phyloP scores from a whole-genome alignment of 2,329 filamentous ascomycete genomes.

The Cladosporium oxysporum region DNA sequence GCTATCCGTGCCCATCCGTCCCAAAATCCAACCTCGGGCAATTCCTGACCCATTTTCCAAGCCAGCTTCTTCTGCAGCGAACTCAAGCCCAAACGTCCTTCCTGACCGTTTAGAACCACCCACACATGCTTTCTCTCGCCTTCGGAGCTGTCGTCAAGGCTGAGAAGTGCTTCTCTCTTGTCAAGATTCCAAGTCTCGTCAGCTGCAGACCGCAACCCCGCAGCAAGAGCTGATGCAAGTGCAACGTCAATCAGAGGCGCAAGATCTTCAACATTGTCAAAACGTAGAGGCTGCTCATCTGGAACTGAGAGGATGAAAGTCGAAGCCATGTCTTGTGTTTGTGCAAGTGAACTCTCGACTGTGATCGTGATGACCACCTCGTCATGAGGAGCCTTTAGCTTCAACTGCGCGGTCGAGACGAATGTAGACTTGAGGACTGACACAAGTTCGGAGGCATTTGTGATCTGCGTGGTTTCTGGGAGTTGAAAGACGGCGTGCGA shows the following conservation, averaged over 20 bases:
- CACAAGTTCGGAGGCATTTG: conserved; percentile 24
- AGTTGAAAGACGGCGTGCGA: conserved; percentile 23
- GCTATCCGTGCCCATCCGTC: conserved; percentile 17
- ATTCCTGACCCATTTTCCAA: conserved; percentile 18
- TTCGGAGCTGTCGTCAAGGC: conserved; percentile 16
- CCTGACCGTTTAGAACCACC: conserved; percentile 20
- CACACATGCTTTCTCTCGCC: conserved; percentile 20
- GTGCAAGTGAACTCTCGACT: conserved; percentile 32
- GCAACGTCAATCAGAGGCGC: conserved; percentile 19
- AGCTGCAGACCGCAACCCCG: conserved; percentile 14
- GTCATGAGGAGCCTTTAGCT: conserved; percentile 1
- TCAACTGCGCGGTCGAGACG: background rate
- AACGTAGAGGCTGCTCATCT: background rate
- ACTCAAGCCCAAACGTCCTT: conserved; percentile 18
- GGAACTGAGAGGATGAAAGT: conserved; percentile 18
- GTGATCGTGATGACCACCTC: conserved; percentile 13
- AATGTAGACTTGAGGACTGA: conserved; percentile 18
- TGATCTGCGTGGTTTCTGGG: conserved; percentile 12
- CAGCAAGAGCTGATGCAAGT: conserved; percentile 23
- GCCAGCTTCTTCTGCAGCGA: conserved; percentile 18
- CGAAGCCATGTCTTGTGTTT: conserved; percentile 31
- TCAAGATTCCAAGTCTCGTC: conserved; percentile 29
- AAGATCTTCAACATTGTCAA: conserved; percentile 21
- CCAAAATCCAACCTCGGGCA: conserved; percentile 18
- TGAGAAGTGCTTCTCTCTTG: conserved; percentile 27